Evolutionary conservation across 2,329 filamentous ascomycete species (phyloP).

Genomic region (Calonectria ilicicola): DNA sequence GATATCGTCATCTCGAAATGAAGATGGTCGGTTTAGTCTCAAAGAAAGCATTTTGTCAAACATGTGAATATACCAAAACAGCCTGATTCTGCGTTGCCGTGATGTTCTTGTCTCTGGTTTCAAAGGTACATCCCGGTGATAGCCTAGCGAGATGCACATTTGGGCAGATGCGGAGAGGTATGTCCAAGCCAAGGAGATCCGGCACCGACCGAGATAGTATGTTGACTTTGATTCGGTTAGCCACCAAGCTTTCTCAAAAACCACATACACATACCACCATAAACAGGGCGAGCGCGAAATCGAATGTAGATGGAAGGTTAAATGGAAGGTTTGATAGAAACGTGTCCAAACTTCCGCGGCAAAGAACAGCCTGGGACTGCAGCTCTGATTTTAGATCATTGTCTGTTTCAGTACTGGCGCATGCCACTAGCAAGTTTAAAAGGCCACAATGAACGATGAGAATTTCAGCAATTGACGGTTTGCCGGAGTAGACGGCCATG

Average conservation of each 20-base stretch:
- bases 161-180: background rate
- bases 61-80: background rate
- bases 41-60: background rate
- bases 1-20: background rate
- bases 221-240: background rate
- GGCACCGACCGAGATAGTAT: background rate
- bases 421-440: background rate
- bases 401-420: background rate
- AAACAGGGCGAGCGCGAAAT: background rate
- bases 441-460: background rate
- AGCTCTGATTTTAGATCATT: background rate
- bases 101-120: background rate
- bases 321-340: background rate
- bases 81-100: background rate
- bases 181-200: background rate
- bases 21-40: background rate
- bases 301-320: background rate
- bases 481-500: background rate
- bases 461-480: background rate
- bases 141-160: background rate
- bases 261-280: background rate
- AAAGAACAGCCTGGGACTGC: background rate
- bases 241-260: rapidly evolving
- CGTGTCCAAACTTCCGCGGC: background rate
- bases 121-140: background rate